Evolutionary conservation across 331 rosid genomes (phyloP), one percentile per base, ranked within the genome.

Genomic region (Rhamnella rubrinervis): DNA sequence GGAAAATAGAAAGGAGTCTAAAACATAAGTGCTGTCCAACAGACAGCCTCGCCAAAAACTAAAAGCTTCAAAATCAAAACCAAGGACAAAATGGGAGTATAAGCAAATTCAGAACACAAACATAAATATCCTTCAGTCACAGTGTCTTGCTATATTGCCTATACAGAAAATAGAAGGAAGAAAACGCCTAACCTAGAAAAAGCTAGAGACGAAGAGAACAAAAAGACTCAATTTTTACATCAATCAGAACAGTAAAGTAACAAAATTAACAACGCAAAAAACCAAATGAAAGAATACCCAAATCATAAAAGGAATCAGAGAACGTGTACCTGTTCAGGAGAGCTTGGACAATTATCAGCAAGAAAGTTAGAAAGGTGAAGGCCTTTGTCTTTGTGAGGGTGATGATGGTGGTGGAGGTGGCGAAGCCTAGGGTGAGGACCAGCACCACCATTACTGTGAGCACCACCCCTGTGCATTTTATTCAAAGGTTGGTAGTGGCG

Each of bases 321-420:
- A 8, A 60, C 26, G 25, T 35, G 59, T 53, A 86, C 98, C 86
- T 86, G 96, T 23, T 86, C 91, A 73, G 96, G 91, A 63, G 96
- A 92, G 68, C 76, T 83, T 35, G 89, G 86, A 73, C 83, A 86
- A 73, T 89, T 86, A 79, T 86, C 92, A 21, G 75, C 84, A 18
- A 85, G 62, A 47, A 86, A 89, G 67, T 84, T 59, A 53, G 89
- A 75, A 61, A 84, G 75, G 61, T 89, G 79, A 18, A 53, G 52
- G 13, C 72, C 85, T 57, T 84, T 86, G 72, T 86, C 96, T 72
- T 63, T 88, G 66, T 65, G 70, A 58, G 38, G 57, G 49, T 71
- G 81, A 23, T 77, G 82, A 63, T 79, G 79, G 51, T 61, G 71
- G 75, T 84, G 83, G 63, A 74, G 93, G 85, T 90, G 89, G 80